phyloP scores from a whole-genome alignment of 257 asterid species.

The Euphrasia confusa region DNA sequence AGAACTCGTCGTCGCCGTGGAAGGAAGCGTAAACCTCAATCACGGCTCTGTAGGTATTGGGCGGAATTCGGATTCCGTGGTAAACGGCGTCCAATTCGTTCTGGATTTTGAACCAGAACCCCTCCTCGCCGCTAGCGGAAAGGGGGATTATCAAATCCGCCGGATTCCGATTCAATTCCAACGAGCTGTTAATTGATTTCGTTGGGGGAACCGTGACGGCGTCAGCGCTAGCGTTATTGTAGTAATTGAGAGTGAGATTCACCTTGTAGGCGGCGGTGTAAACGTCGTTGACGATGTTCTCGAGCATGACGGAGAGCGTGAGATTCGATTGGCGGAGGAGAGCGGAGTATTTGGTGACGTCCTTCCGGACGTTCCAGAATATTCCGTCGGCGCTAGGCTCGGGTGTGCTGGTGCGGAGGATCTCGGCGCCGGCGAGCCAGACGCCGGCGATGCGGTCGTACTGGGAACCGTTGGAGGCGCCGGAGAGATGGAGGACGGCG shows the following conservation, averaged over 20 bases:
- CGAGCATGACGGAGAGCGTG: slow-evolving; percentile 72
- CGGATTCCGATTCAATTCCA: slow-evolving; percentile 42
- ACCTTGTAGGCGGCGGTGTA: slow-evolving; percentile 59
- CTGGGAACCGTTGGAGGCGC: slow-evolving; percentile 58
- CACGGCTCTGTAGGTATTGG: slow-evolving; percentile 64
- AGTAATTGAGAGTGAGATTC: slow-evolving; percentile 55
- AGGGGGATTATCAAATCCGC: slow-evolving; percentile 76
- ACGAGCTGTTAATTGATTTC: slow-evolving; percentile 14
- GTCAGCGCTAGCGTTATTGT: slow-evolving; percentile 20
- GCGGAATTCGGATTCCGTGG: slow-evolving; percentile 44
- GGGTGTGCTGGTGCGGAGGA: slow-evolving; percentile 89
- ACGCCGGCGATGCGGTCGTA: slow-evolving; percentile 82
- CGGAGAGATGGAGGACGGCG: slow-evolving; percentile 52
- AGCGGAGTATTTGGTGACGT: slow-evolving; percentile 61
- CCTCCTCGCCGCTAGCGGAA: slow-evolving; percentile 46
- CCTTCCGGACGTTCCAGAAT: slow-evolving; percentile 66
- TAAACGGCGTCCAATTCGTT: slow-evolving; percentile 39
- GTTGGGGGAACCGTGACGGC: slow-evolving; percentile 14
- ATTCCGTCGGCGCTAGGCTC: slow-evolving; percentile 55
- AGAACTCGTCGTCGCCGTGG: slow-evolving; percentile 80
- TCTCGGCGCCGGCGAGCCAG: slow-evolving; percentile 76
- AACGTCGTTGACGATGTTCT: slow-evolving; percentile 57
- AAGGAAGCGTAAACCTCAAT: slow-evolving; percentile 68
- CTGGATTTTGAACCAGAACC: slow-evolving; percentile 68
- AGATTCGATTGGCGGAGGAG: slow-evolving; percentile 46